Evolutionary conservation across 2,329 filamentous ascomycete species (phyloP), one percentile per base, ranked within the genome.

Genomic region (Ophiostoma sp.): DNA sequence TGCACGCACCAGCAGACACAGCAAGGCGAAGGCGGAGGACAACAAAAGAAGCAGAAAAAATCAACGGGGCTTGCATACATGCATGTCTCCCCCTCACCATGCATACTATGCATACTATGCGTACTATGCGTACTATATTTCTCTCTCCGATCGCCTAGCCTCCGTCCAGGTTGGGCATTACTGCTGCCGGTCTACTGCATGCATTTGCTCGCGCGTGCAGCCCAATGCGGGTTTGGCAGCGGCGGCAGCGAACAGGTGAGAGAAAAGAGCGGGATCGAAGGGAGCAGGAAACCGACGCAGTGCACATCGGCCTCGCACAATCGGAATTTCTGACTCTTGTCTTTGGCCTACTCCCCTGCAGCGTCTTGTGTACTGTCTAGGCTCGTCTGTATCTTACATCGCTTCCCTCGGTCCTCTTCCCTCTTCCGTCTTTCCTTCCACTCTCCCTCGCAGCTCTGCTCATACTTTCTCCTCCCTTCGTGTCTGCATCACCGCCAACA

Each of bases 131-230:
- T 38, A 38, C 38, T 66, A 16, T 18, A 41, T 18, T 40, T 5
- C n/a, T 38, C 52, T 27, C 36, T 5, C 44, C 60, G 40, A 36
- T 38, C 45, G 14, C 47, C n/a, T n/a, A 14, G 38, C 8, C 36
- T 14, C 3, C 65, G n/a, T 16, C 65, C 49, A 66, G 14, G 60
- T 63, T 63, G 68, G 68, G 68, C 68, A 69, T 52, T 44, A n/a
- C 44, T 67, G 68, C 65, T 47, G 60, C 42, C 18, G 60, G 40
- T 44, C 60, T 47, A 49, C 27, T 45, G 40, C 62, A n/a, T 11
- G 27, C 49, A 9, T 2, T n/a, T 62, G 9, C 52, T 44, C 47
- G n/a, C 42, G 45, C 60, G 38, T 47, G 42, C 65, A 63, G 65
- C 65, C 65, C 68, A 66, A 66, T 62, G 55, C 49, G 49, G 52